Percentiles rank a stretch among this genome's conserved stretches.
Conservation (phyloP, 306 rosid species). For the Luffa acutangula region DNA sequence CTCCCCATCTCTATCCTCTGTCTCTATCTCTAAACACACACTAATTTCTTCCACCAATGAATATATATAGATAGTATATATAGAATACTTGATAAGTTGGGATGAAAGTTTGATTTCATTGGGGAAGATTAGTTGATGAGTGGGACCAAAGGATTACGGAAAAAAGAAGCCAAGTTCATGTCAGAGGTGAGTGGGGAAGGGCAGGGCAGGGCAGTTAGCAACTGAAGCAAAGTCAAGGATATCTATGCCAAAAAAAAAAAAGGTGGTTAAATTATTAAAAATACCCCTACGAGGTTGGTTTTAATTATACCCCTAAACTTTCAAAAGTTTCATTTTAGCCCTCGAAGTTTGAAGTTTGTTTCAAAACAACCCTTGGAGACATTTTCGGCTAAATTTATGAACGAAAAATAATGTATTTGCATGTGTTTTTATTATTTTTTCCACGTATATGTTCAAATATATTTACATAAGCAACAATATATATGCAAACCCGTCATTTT, state of each 20-base stretch:
- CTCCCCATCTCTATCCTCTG: constrained; percentile 13
- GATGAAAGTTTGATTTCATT: background rate
- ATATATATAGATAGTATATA: background rate
- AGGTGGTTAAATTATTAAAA: no score
- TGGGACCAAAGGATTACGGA: background rate
- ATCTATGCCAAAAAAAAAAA: background rate
- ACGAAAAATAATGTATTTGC: no score
- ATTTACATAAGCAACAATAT: no score
- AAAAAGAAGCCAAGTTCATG: background rate
- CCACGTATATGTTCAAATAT: no score
- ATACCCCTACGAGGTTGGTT: no score
- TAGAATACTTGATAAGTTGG: background rate
- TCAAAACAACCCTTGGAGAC: no score
- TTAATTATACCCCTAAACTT: no score
- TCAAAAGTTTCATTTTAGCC: no score
- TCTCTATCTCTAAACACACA: background rate
- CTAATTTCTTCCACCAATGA: background rate
- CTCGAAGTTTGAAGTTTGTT: no score
- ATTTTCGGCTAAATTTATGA: no score
- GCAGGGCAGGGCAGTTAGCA: background rate
- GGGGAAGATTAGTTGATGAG: background rate
- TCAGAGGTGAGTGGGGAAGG: background rate
- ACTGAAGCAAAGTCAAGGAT: background rate
- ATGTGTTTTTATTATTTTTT: no score
- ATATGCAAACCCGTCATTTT: no score